These are phyloP conservation scores for Candida sithepensis DNA, from an alignment of 805 yeast genomes.

Conservation along the genomic window DNA sequence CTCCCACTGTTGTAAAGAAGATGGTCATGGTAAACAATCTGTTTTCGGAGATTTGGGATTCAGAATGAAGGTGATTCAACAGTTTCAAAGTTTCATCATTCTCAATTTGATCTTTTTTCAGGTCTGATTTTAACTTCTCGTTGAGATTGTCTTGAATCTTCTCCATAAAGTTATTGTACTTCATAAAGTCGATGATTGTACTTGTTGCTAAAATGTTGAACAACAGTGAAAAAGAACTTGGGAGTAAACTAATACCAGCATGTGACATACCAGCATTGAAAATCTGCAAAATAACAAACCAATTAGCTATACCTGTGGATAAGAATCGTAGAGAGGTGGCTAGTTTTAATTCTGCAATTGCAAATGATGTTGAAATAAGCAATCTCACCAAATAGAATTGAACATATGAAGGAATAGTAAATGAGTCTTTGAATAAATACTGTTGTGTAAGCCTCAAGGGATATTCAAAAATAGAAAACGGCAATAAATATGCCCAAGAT, in stretches of 20 bases:
- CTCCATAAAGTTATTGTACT: slow-evolving; percentile 18
- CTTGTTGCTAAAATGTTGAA: slow-evolving; percentile 44
- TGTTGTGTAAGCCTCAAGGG: slow-evolving; percentile 15
- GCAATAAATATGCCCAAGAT: slow-evolving; percentile 75
- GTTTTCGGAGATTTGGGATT: slow-evolving; percentile 16
- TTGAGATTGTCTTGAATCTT: slow-evolving; percentile 16
- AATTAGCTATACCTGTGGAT: slow-evolving; percentile 41
- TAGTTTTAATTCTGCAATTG: slow-evolving; percentile 52
- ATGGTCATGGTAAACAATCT: slow-evolving; percentile 31
- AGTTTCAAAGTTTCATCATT: slow-evolving; percentile 14
- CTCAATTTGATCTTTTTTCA: slow-evolving; percentile 12
- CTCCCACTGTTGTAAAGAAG: slow-evolving; percentile 56
- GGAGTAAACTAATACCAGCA: slow-evolving; percentile 81
- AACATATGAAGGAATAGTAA: slow-evolving; percentile 19
- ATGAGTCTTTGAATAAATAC: background rate
- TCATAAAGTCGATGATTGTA: slow-evolving; percentile 33
- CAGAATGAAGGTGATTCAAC: slow-evolving; percentile 15
- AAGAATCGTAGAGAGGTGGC: slow-evolving; percentile 38
- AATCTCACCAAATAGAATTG: slow-evolving; percentile 55
- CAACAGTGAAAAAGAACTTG: slow-evolving; percentile 73
- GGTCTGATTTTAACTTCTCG: slow-evolving; percentile 10
- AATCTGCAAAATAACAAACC: slow-evolving; percentile 61
- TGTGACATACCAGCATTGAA: slow-evolving; percentile 82
- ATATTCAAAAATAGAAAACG: slow-evolving; percentile 31
- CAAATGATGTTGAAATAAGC: slow-evolving; percentile 37